phyloP scores from a whole-genome alignment of 768 basidiomycete species.

The Rhodosporidiobolus sp. region DNA sequence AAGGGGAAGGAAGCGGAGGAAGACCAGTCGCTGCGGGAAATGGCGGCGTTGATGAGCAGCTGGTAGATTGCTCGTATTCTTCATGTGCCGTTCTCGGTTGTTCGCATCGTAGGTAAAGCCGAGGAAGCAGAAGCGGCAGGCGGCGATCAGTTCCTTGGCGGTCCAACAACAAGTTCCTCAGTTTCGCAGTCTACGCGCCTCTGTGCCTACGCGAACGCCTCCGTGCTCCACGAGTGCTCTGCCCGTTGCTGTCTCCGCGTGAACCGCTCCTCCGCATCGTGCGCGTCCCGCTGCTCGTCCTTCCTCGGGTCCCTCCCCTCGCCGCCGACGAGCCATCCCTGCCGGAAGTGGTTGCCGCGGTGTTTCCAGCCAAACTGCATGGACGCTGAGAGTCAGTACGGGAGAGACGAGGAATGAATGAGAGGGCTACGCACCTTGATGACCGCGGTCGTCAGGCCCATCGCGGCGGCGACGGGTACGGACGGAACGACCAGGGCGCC shows the following conservation, averaged over 20 bases:
- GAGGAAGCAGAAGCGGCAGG: not conserved
- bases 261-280: slow-evolving; percentile 6
- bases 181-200: too few species aligned
- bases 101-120: not conserved
- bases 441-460: slow-evolving; percentile 21
- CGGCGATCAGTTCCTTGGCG: too few species aligned
- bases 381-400: too few species aligned
- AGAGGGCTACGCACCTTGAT: slow-evolving; percentile 20
- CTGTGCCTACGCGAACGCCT: slow-evolving; percentile 18
- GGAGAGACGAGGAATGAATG: not conserved
- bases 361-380: slow-evolving; percentile 32
- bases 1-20: not conserved
- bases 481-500: slow-evolving; percentile 27
- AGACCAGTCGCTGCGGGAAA: not conserved
- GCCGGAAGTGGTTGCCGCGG: slow-evolving; percentile 31
- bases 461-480: slow-evolving; percentile 21
- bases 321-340: slow-evolving; percentile 19
- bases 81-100: not conserved
- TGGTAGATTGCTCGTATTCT: not conserved
- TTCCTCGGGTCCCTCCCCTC: slow-evolving; percentile 19
- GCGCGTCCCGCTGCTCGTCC: slow-evolving; percentile 27
- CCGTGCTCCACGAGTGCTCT: slow-evolving; percentile 3
- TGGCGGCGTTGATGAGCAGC: not conserved
- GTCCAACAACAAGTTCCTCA: too few species aligned
- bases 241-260: not conserved